Percentiles rank a stretch among this genome's conserved stretches.
Conservation (phyloP, 2,329 filamentous ascomycete genomes). For the Aspergillus transmontanensis region DNA sequence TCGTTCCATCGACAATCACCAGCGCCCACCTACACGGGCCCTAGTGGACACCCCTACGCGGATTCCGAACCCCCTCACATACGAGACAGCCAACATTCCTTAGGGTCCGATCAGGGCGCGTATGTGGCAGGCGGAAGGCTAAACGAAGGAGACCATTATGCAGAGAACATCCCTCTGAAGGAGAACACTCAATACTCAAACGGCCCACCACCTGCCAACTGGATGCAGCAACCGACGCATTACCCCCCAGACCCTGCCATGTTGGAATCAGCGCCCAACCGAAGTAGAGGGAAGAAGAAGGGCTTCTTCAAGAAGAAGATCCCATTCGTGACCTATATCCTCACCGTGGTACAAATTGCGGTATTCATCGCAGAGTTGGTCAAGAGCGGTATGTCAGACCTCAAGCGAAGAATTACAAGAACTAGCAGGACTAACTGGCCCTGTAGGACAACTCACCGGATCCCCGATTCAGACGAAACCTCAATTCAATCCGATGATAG, state of each 20-base stretch:
- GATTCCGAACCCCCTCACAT: slow-evolving; percentile 45
- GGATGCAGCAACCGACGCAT: slow-evolving; percentile 47
- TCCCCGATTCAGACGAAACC: slow-evolving; percentile 71
- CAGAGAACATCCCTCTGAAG: slow-evolving; percentile 47
- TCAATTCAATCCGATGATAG: slow-evolving; percentile 95
- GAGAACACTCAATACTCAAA: slow-evolving; percentile 38
- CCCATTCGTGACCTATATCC: slow-evolving; percentile 80
- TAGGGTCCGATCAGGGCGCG: slow-evolving; percentile 36
- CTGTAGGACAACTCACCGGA: slow-evolving; percentile 71
- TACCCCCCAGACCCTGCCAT: slow-evolving; percentile 57
- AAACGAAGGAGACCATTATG: slow-evolving; percentile 39
- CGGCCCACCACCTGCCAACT: slow-evolving; percentile 35
- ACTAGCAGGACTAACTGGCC: slow-evolving; percentile 6
- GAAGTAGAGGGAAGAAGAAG: slow-evolving; percentile 43
- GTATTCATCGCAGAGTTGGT: slow-evolving; percentile 90
- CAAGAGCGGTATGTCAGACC: slow-evolving; percentile 68
- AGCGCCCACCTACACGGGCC: slow-evolving; percentile 23
- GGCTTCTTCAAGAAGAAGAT: slow-evolving; percentile 61
- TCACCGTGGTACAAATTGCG: slow-evolving; percentile 74
- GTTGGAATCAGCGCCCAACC: slow-evolving; percentile 23
- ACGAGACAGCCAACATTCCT: slow-evolving; percentile 41
- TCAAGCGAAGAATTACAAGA: background rate
- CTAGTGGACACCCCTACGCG: slow-evolving; percentile 36
- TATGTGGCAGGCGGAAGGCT: slow-evolving; percentile 35
- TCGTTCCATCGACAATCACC: slow-evolving; percentile 38